Base-by-base conservation (phyloP, 306 rosid species). In the Quercus variabilis region DNA sequence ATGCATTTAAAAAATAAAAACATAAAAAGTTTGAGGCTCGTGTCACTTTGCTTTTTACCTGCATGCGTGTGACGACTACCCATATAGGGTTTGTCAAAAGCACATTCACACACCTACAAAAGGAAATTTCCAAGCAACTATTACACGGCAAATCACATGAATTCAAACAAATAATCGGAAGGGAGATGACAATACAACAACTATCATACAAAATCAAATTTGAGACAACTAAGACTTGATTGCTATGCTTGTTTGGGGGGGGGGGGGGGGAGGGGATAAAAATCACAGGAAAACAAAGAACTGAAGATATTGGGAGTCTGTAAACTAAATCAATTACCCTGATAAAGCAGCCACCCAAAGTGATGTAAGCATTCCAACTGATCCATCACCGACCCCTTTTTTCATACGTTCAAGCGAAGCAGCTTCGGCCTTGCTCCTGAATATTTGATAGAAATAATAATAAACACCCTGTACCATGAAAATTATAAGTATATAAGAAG, bases 361-460 rank as follows among this genome's bases (percentile, higher is more conserved):
- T 9, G 99, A 95, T 71, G 99, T 84, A 49, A 95, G 68, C 94
- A 95, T 92, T 75, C 97, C 98, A 83, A 93, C 96, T 20, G 98
- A 93, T 73, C 97, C 98, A 81, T 95, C 98, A 76, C 99, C 96
- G 30, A 76, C 6, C 76, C 98, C 99, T 65, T 76, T 69, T 74
- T 78, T 93, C 87, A 83, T 88, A 31, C 70, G 86, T 81, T 83
- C 76, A 73, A 90, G 86, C 6, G 92, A 80, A 85, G 91, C 93
- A 81, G 76, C 90, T 85, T 91, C 93, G 38, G 96, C 98, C 87
- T 87, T 89, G 87, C 76, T 89, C 98, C 99, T 91, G 97, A 95
- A 95, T 93, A 93, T 85, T 88, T 95, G 99, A 92, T 95, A 95
- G 99, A 95, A 95, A 89, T 95, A 95, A 88, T 93, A 95, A 86